A percentile compares a stretch with the other conserved stretches of the same genome.
Conservation (phyloP, 495 filamentous ascomycete species). For the Penicillium odoratum region DNA sequence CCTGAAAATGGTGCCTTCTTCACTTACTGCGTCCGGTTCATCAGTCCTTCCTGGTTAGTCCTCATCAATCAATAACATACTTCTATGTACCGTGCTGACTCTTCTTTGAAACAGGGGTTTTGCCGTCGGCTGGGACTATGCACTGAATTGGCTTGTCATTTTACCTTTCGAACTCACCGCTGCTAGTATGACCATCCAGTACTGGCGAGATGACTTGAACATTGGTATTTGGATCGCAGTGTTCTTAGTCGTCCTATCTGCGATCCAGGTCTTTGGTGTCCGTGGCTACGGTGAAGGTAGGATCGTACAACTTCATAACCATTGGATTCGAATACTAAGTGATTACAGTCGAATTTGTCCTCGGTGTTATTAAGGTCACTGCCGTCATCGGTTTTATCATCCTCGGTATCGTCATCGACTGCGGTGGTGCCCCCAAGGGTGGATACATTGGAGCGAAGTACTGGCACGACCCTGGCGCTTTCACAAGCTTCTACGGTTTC, state of each 20-base stretch:
- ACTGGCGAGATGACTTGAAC: constrained; percentile 61
- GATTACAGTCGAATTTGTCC: constrained; percentile 42
- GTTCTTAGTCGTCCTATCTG: constrained; percentile 49
- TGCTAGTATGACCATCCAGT: constrained; percentile 73
- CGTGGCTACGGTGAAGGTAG: constrained; percentile 71
- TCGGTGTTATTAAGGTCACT: constrained; percentile 49
- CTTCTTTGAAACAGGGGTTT: constrained; percentile 36
- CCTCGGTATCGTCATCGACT: constrained; percentile 66
- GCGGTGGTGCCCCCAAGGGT: constrained; percentile 58
- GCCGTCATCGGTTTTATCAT: constrained; percentile 72
- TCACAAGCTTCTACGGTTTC: constrained; percentile 70
- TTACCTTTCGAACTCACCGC: constrained; percentile 70
- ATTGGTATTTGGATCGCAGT: constrained; percentile 65
- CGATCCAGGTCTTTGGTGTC: constrained; percentile 55
- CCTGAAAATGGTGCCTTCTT: constrained; percentile 65
- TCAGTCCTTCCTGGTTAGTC: constrained; percentile 54
- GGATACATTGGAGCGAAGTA: constrained; percentile 61
- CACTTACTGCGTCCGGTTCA: constrained; percentile 54
- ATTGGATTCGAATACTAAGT: neutral
- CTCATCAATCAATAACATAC: no score
- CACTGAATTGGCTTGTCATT: constrained; percentile 64
- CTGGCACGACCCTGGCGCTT: constrained; percentile 71
- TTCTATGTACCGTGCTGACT: neutral
- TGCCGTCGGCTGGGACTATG: constrained; percentile 66
- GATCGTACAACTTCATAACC: neutral